Percentiles rank a stretch among this genome's conserved stretches.
Evolutionary conservation across 306 rosid genomes (phyloP).

Genomic region (Vicia sativa): DNA sequence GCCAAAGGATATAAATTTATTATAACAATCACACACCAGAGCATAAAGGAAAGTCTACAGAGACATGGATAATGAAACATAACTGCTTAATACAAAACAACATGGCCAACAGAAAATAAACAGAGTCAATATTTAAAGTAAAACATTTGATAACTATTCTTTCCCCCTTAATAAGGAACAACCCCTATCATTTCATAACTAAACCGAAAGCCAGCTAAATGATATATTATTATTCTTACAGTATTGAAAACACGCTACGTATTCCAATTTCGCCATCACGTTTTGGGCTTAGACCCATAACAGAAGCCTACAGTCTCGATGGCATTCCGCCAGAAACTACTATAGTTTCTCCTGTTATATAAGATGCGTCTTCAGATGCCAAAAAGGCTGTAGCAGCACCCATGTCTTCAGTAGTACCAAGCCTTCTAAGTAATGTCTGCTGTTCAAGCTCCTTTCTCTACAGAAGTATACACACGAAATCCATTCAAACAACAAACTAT

Average conservation of each 20-base stretch:
- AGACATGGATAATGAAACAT: no score
- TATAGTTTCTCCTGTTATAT: constrained; percentile 91
- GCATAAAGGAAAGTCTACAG: no score
- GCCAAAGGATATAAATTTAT: no score
- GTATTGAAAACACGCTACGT: constrained; percentile 7
- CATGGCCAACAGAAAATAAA: neutral
- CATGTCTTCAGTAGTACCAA: constrained; percentile 91
- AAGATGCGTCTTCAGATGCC: constrained; percentile 91
- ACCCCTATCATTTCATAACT: neutral
- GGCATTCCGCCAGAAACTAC: constrained; percentile 94
- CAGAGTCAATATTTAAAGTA: constrained; percentile 19
- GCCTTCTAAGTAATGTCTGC: constrained; percentile 69
- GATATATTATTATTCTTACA: constrained; percentile 11
- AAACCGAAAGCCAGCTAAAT: neutral
- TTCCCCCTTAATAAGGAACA: neutral
- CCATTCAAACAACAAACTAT: neutral
- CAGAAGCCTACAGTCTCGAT: constrained; percentile 66
- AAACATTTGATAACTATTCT: neutral
- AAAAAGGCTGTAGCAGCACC: constrained; percentile 86
- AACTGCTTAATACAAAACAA: neutral
- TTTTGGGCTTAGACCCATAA: constrained; percentile 5
- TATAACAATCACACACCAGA: no score
- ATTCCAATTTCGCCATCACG: neutral
- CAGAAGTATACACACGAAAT: constrained; percentile 36
- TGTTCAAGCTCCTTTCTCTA: constrained; percentile 68